Conservation (phyloP, 73 alveolate species). For the Paramecium tetraurelia region DNA sequence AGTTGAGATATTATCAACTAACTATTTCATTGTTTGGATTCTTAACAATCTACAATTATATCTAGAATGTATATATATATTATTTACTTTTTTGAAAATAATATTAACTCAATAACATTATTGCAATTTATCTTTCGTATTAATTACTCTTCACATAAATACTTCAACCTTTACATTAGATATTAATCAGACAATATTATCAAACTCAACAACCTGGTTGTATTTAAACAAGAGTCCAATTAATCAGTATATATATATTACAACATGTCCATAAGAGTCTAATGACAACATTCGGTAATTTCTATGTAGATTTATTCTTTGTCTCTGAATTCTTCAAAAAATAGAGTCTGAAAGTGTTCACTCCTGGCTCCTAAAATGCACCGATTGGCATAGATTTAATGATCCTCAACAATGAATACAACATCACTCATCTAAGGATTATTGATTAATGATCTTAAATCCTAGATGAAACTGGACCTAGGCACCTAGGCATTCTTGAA, state of each 20-base stretch:
- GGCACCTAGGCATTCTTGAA: conserved; percentile 65
- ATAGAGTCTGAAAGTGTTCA: conserved; percentile 44
- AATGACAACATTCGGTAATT: conserved; percentile 12
- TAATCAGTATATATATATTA: conserved; percentile 36
- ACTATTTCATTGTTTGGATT: background rate
- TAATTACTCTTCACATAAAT: conserved; percentile 58
- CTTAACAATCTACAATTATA: background rate
- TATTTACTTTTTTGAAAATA: conserved; percentile 34
- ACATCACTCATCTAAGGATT: conserved; percentile 63
- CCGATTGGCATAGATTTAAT: conserved; percentile 47
- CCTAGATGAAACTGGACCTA: conserved; percentile 29
- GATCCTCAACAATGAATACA: conserved; percentile 48
- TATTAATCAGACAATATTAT: conserved; percentile 31
- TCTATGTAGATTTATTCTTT: background rate
- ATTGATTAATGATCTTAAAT: conserved; percentile 9
- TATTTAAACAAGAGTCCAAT: background rate
- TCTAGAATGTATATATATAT: background rate
- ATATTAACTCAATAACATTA: conserved; percentile 49
- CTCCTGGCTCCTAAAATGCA: conserved; percentile 55
- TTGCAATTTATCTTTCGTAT: background rate
- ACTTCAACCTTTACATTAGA: conserved; percentile 40
- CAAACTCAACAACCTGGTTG: background rate
- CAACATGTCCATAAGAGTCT: conserved; percentile 47
- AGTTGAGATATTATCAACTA: background rate
- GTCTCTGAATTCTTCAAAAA: conserved; percentile 48